Evolutionary conservation across 139 green algal species (phyloP).

Genomic region (Volvox reticuliferus): DNA sequence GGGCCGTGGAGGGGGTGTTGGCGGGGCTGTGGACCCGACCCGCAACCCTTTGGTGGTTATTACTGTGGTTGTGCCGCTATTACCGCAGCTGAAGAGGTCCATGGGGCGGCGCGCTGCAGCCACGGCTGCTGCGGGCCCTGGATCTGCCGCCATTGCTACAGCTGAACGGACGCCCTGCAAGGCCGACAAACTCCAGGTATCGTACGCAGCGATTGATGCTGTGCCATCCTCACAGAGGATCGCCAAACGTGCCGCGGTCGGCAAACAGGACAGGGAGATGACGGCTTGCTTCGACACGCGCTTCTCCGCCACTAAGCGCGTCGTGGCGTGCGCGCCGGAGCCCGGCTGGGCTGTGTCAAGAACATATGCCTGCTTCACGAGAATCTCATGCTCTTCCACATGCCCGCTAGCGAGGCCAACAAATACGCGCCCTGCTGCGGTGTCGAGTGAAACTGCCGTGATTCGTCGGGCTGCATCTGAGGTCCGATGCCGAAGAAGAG

Average conservation of each 20-base stretch:
- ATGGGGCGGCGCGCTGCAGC: slow-evolving; percentile 10
- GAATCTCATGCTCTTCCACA: slow-evolving; percentile 59
- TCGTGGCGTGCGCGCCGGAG: background rate
- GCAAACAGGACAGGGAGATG: slow-evolving; percentile 29
- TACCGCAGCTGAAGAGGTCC: background rate
- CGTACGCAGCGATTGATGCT: slow-evolving; percentile 56
- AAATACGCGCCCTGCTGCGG: slow-evolving; percentile 36
- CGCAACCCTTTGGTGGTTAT: background rate
- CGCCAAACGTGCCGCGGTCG: slow-evolving; percentile 29
- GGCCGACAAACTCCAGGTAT: slow-evolving; percentile 29
- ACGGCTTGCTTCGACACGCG: slow-evolving; percentile 47
- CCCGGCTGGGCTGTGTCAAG: background rate
- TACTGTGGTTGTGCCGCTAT: background rate
- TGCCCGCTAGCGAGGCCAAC: slow-evolving; percentile 53
- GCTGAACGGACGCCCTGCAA: slow-evolving; percentile 54
- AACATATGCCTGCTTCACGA: slow-evolving; percentile 15
- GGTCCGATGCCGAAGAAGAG: slow-evolving; percentile 41
- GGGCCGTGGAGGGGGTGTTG: background rate
- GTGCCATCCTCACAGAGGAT: slow-evolving; percentile 49
- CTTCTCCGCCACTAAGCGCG: slow-evolving; percentile 44
- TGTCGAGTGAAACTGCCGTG: slow-evolving; percentile 57
- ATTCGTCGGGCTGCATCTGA: slow-evolving; percentile 55
- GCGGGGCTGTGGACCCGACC: background rate
- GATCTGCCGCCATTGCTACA: slow-evolving; percentile 39
- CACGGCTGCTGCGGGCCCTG: slow-evolving; percentile 42